A percentile compares a stretch with the other conserved stretches of the same genome.
Evolutionary conservation across 805 yeast genomes (phyloP).

Genomic region (Geotrichum ghanense): DNA sequence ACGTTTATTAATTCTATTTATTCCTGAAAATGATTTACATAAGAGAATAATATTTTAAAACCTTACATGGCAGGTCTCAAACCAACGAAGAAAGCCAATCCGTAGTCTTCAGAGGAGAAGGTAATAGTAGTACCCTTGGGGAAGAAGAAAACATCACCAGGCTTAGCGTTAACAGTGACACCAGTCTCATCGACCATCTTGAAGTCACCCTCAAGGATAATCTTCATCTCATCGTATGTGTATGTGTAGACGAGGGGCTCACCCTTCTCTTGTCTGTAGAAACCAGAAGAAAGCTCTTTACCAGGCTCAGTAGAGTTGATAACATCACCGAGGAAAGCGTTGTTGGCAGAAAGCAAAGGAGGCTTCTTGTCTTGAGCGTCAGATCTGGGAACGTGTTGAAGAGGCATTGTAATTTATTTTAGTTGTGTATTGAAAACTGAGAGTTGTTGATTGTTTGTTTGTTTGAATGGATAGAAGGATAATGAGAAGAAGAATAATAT

Average conservation of each 20-base stretch:
- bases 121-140: slow-evolving; percentile 59
- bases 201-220: slow-evolving; percentile 59
- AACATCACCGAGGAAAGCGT: slow-evolving; percentile 58
- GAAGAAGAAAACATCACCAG: slow-evolving; percentile 61
- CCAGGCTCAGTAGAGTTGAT: slow-evolving; percentile 51
- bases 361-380: slow-evolving; percentile 27
- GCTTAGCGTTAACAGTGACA: slow-evolving; percentile 39
- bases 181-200: slow-evolving; percentile 55
- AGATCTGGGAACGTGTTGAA: slow-evolving; percentile 1
- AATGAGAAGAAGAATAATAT: too few relatives aligned
- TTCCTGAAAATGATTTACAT: too few relatives aligned
- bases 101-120: slow-evolving; percentile 51
- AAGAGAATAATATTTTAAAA: too few relatives aligned
- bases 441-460: too few relatives aligned
- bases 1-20: too few relatives aligned
- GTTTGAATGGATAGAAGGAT: too few relatives aligned
- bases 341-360: slow-evolving; percentile 49
- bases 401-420: too few relatives aligned
- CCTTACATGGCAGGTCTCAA: slow-evolving; percentile 17
- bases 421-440: too few relatives aligned
- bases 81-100: slow-evolving; percentile 51
- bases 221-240: slow-evolving; percentile 58
- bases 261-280: slow-evolving; percentile 59
- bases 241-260: slow-evolving; percentile 58
- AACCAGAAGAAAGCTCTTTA: slow-evolving; percentile 52